Evolutionary conservation across 176 grass and related monocot genomes (phyloP).

Genomic region (Coix lacrymajobi): DNA sequence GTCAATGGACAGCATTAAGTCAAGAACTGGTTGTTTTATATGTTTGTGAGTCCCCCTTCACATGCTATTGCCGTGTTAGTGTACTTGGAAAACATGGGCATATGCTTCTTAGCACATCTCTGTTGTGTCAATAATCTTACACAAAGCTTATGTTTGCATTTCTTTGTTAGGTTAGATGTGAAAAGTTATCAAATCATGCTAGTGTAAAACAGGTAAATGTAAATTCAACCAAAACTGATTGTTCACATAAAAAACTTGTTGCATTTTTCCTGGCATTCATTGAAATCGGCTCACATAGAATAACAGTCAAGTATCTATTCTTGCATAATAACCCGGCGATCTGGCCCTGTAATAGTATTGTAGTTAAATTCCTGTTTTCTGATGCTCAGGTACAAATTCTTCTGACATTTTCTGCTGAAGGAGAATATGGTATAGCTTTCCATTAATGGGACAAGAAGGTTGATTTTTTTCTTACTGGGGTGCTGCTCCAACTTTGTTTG

Average conservation of each 20-base stretch:
- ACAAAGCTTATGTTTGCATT: not conserved
- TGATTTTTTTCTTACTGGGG: slow-evolving; percentile 86
- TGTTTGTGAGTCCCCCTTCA: not conserved
- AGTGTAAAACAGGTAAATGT: not conserved
- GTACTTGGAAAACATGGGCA: not conserved
- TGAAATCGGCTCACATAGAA: not conserved
- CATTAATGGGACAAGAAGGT: slow-evolving; percentile 75
- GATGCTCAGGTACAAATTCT: slow-evolving; percentile 75
- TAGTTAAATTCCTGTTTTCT: not conserved
- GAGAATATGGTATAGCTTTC: slow-evolving; percentile 79
- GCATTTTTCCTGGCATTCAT: not conserved
- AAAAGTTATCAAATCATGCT: not conserved
- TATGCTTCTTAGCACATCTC: not conserved
- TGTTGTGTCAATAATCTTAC: not conserved
- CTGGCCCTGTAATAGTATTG: not conserved
- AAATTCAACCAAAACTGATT: not conserved
- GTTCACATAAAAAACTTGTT: not conserved
- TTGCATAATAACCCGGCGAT: not conserved
- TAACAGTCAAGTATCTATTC: not conserved
- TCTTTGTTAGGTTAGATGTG: not conserved
- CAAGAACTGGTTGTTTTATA: not conserved
- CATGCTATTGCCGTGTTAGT: not conserved
- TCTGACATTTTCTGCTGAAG: slow-evolving; percentile 57
- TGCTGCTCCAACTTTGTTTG: slow-evolving; percentile 87
- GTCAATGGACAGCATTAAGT: not conserved